These are phyloP conservation scores for Apiotrichum veenhuisii DNA, from an alignment of 1,284 basidiomycete genomes.

Conservation along the genomic window DNA sequence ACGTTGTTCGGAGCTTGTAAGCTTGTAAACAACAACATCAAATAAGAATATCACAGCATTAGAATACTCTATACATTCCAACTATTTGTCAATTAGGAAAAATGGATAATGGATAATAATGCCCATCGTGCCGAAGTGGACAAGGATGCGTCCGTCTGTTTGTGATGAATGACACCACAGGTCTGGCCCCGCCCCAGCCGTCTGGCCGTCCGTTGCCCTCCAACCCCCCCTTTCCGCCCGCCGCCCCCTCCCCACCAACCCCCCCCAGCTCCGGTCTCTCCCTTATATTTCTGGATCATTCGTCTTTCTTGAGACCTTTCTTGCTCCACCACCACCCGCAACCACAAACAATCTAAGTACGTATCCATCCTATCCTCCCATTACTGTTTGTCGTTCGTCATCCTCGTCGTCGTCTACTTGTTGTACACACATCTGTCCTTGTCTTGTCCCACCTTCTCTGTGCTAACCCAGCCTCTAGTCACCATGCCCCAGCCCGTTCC, in stretches of 20 bases:
- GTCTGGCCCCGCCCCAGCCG: not conserved
- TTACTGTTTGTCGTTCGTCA: not conserved
- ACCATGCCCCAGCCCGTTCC: conserved; percentile 83
- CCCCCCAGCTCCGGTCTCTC: not conserved
- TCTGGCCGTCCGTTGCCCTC: too few species aligned
- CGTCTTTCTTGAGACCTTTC: not conserved
- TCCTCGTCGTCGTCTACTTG: not conserved
- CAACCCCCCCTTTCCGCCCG: not conserved
- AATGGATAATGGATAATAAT: too few species aligned
- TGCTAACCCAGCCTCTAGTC: conserved; percentile 7
- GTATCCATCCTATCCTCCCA: not conserved
- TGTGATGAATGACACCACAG: not conserved
- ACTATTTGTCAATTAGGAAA: too few species aligned
- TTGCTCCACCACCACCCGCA: not conserved
- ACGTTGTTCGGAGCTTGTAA: too few species aligned
- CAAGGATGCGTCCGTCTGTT: too few species aligned
- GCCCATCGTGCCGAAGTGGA: too few species aligned
- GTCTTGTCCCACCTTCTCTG: not conserved
- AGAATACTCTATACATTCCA: too few species aligned
- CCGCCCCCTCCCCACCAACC: too few species aligned
- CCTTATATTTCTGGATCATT: not conserved
- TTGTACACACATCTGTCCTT: not conserved
- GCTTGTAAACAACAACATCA: too few species aligned
- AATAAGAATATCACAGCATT: too few species aligned
- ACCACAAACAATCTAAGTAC: not conserved